These are phyloP conservation scores for Kuraishia molischiana DNA, from an alignment of 805 yeast genomes.

Conservation along the genomic window DNA sequence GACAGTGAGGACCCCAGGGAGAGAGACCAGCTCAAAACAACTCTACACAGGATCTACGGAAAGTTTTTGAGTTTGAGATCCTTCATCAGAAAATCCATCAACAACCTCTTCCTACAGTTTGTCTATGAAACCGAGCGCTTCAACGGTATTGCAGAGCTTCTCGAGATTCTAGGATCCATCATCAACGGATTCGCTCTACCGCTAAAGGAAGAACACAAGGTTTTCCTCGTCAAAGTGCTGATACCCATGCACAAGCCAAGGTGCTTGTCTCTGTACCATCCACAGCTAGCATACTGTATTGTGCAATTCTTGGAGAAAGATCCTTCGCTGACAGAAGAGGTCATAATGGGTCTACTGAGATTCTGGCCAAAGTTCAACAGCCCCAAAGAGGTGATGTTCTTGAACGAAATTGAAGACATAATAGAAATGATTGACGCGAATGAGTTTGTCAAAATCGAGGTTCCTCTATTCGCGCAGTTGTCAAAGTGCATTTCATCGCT, in stretches of 20 bases:
- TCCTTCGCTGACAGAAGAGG: slow-evolving; percentile 86
- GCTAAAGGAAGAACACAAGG: slow-evolving; percentile 92
- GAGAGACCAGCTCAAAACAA: slow-evolving; percentile 89
- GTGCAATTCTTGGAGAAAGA: slow-evolving; percentile 96
- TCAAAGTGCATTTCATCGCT: slow-evolving; percentile 90
- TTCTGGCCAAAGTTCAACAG: slow-evolving; percentile 96
- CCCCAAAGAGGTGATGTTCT: slow-evolving; percentile 91
- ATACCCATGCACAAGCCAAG: slow-evolving; percentile 91
- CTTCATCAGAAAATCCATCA: slow-evolving; percentile 84
- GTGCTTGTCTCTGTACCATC: slow-evolving; percentile 83
- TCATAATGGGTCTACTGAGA: slow-evolving; percentile 84
- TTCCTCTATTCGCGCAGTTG: slow-evolving; percentile 88
- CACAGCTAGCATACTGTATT: slow-evolving; percentile 94
- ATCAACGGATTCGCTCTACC: slow-evolving; percentile 98
- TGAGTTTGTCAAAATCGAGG: slow-evolving; percentile 85
- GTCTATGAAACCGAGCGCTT: slow-evolving; percentile 92
- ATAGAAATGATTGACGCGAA: slow-evolving; percentile 92
- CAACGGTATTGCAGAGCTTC: slow-evolving; percentile 89
- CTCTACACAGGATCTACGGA: slow-evolving; percentile 92
- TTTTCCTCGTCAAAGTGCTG: slow-evolving; percentile 75
- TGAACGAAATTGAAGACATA: slow-evolving; percentile 93
- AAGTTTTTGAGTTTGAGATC: slow-evolving; percentile 85
- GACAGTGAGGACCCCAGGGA: slow-evolving; percentile 97
- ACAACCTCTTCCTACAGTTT: slow-evolving; percentile 87
- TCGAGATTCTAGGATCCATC: slow-evolving; percentile 92